Conservation (phyloP, 2,329 filamentous ascomycete species). For the Chaetothyriales sp. region DNA sequence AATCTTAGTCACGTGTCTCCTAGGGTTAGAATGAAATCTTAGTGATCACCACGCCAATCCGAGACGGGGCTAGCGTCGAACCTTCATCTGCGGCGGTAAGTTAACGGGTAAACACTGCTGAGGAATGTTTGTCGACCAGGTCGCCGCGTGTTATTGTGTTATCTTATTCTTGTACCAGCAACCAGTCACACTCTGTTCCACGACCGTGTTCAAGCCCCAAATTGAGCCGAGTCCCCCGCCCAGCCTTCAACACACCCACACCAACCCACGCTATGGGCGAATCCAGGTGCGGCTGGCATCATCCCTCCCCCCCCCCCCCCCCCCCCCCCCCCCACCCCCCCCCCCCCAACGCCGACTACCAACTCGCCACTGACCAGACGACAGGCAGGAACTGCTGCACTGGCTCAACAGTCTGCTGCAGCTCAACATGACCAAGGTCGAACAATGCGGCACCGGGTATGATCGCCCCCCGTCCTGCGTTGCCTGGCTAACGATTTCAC, state of each 20-base stretch:
- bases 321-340: too few relatives aligned
- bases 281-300: conserved; percentile 38
- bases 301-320: conserved; percentile 1
- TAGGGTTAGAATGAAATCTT: too few relatives aligned
- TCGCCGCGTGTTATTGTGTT: too few relatives aligned
- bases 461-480: conserved; percentile 18
- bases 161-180: neutral
- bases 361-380: neutral
- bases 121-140: too few relatives aligned
- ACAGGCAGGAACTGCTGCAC: conserved; percentile 82
- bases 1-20: too few relatives aligned
- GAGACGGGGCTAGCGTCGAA: too few relatives aligned
- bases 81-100: too few relatives aligned
- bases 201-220: neutral
- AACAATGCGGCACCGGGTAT: conserved; percentile 97
- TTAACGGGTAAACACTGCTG: too few relatives aligned
- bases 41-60: too few relatives aligned
- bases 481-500: conserved; percentile 3
- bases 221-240: neutral
- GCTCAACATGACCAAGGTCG: conserved; percentile 95
- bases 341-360: neutral
- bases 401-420: conserved; percentile 97
- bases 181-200: neutral
- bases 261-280: conserved; percentile 41
- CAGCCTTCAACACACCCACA: neutral